These are phyloP conservation scores for Epichloe amarillans DNA, from an alignment of 2,329 filamentous ascomycete species.

Conservation along the genomic window DNA sequence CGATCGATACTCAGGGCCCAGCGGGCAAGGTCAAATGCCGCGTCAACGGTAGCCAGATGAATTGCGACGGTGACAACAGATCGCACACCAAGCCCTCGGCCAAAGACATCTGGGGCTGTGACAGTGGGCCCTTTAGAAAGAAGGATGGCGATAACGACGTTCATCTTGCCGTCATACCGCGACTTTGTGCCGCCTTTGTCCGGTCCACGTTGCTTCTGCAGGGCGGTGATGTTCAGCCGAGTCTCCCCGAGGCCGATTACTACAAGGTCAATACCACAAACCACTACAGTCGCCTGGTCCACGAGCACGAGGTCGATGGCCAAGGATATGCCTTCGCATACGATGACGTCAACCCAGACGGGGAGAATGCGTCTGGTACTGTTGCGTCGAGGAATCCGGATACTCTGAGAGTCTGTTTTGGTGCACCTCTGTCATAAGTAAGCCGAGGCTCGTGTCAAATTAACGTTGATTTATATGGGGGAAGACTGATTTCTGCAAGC, in stretches of 20 bases:
- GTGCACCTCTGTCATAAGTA: conserved; percentile 7
- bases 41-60: conserved; percentile 21
- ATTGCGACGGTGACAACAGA: conserved; percentile 28
- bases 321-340: conserved; percentile 55
- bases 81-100: conserved; percentile 29
- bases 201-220: conserved; percentile 32
- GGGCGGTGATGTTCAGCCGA: conserved; percentile 34
- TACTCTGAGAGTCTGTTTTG: conserved; percentile 18
- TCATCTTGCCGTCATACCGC: conserved; percentile 30
- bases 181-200: conserved; percentile 37
- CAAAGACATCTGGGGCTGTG: conserved; percentile 37
- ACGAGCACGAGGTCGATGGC: conserved; percentile 44
- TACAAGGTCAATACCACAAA: conserved; percentile 31
- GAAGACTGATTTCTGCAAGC: too few species aligned
- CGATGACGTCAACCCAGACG: conserved; percentile 50
- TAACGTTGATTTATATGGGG: neutral
- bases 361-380: conserved; percentile 34
- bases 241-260: conserved; percentile 23
- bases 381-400: conserved; percentile 14
- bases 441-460: too few species aligned
- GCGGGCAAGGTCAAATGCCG: conserved; percentile 27
- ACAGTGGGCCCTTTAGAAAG: conserved; percentile 33
- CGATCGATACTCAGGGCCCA: conserved; percentile 28
- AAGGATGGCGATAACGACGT: conserved; percentile 22
- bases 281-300: conserved; percentile 49